Evolutionary conservation across 176 grass and related monocot genomes (phyloP), one percentile per base, ranked within the genome.

Genomic region (Cocos nucifera): DNA sequence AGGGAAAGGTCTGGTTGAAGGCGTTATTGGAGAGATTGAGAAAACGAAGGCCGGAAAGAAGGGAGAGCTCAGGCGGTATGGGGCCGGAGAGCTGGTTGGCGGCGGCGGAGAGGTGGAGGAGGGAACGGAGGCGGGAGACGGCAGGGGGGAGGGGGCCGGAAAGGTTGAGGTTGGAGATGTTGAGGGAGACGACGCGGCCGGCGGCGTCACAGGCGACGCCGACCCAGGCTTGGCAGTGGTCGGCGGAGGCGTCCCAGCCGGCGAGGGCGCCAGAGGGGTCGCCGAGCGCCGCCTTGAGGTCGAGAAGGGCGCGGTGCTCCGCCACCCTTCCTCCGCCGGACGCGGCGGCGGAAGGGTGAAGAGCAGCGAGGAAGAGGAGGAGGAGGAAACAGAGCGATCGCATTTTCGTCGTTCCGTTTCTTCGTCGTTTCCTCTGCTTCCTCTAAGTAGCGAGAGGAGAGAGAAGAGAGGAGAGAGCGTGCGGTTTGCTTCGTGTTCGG

Each of bases 11-110:
- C 5, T 7, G 3, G 6, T 21, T 56, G 17, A 56, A 21, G 17
- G 21, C 19, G 12, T 56, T 56, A 19, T 56, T 56, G 54, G 54
- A 56, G 54, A 56, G 54, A 21, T 56, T 56, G 54, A 56, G 54
- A 17, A 19, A 21, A 9, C 54, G 54, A 3, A 56, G 54, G 17
- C 21, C 54, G 54, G 54, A 22, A 21, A 56, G 54, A 19, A 22
- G 19, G 16, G 54, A 56, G 17, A 56, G 54, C 19, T 56, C 21
- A 19, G 54, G 19, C 17, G 17, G 54, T 9, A 56, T 56, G 6
- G 54, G 17, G 6, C 54, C 54, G 19, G 54, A 20, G 54, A 56
- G 54, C 7, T 18, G 7, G 54, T 56, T 56, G 16, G 54, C 6
- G 54, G 54, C 54, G 21, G 21, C 8, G n/a, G 54, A 56, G 21